These are phyloP conservation scores for Coemansia asiatica DNA, from an alignment of 192 early-diverging fungal genomes.

Conservation along the genomic window DNA sequence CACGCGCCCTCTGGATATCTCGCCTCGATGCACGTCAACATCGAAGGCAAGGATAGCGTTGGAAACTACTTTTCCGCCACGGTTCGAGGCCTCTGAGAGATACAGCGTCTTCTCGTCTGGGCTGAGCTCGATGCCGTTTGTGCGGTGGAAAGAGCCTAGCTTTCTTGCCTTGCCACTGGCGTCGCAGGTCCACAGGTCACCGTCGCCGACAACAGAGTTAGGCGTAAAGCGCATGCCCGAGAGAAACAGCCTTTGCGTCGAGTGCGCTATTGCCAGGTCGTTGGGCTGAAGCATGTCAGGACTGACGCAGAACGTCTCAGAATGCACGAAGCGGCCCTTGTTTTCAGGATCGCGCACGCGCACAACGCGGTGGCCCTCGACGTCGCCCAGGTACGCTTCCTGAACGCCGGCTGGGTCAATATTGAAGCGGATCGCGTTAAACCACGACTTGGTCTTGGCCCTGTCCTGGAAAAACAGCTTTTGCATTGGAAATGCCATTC, in stretches of 20 bases:
- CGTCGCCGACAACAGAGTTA: conserved; percentile 38
- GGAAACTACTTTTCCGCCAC: conserved; percentile 34
- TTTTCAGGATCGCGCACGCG: conserved; percentile 25
- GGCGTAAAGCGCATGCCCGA: conserved; percentile 51
- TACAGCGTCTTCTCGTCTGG: conserved; percentile 59
- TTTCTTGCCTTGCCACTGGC: conserved; percentile 29
- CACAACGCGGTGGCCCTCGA: conserved; percentile 41
- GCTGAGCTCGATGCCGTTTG: conserved; percentile 62
- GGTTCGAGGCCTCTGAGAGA: conserved; percentile 57
- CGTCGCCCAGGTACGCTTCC: conserved; percentile 49
- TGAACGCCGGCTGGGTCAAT: conserved; percentile 20
- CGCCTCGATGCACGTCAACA: conserved; percentile 38
- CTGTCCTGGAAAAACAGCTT: conserved; percentile 28
- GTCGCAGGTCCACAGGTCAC: conserved; percentile 58
- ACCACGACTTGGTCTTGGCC: conserved; percentile 22
- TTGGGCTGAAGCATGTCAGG: conserved; percentile 52
- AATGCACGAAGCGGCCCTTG: conserved; percentile 8
- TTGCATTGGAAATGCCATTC: conserved; percentile 19
- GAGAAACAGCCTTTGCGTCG: conserved; percentile 36
- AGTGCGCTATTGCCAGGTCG: conserved; percentile 54
- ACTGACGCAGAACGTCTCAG: conserved; percentile 33
- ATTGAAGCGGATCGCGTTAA: conserved; percentile 58
- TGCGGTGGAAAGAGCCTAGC: conserved; percentile 50
- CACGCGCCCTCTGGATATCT: conserved; percentile 19
- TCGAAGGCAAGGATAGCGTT: conserved; percentile 56